Evolutionary conservation across 352 stramenopile species (phyloP), one percentile per base, ranked within the genome.

Genomic region (Peronosclerospora sorghi): DNA sequence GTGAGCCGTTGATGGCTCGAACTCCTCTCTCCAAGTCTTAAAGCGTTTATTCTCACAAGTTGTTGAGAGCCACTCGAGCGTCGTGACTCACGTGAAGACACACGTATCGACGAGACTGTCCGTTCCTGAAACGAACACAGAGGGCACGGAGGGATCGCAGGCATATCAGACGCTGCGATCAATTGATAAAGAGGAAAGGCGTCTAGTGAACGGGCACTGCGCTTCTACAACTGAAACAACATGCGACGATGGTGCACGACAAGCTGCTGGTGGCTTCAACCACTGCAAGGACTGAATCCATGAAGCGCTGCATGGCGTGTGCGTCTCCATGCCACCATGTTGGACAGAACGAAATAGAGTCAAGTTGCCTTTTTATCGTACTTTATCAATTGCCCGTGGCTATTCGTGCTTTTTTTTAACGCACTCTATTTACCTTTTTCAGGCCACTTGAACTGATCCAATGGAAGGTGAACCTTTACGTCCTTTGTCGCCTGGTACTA

Each of bases 71-170:
- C 6, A 6, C 21, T 26, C 21, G 21, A 26, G 21, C 94, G 56
- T 98, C 94, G 63, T 98, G 91, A 23, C 86, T 96, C 36, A 96
- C 78, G 62, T 97, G 97, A 35, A 98, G 80, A 73, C 86, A 96
- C 24, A 95, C n/a, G n/a, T n/a, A 74, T 26, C 21, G 21, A 40
- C 72, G 64, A 6, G 71, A 85, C 51, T 81, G 66, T 19, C 76
- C 71, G 49, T 91, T 73, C 59, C 96, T 96, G 45, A 97, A 83
- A 34, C 84, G 65, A 19, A 97, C 88, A 41, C 98, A 96, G 3
- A 87, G 15, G 1, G 15, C 15, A 19, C 2, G 29, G 9, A 35
- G 21, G 21, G 21, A 26, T 26, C 4, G 21, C 21, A 26, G 3
- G 6, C 21, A 26, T 6, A 26, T 6, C 4, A 26, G 4, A 26